These are phyloP conservation scores for Larix kaempferi DNA, from an alignment of 75 land plant species.

Conservation along the genomic window DNA sequence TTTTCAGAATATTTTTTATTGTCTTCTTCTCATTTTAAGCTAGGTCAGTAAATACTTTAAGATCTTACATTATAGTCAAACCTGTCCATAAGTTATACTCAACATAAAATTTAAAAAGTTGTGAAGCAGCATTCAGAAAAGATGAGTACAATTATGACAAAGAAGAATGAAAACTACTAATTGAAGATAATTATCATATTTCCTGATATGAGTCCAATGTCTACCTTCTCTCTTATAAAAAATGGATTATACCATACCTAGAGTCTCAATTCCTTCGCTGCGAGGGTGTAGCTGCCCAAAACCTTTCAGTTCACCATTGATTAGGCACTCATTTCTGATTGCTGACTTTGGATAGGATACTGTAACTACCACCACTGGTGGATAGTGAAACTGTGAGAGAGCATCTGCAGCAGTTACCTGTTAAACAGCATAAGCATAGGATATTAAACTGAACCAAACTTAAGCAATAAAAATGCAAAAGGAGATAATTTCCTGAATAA, in stretches of 20 bases:
- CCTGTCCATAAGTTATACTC: neutral
- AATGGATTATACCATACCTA: constrained; percentile 40
- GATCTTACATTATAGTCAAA: neutral
- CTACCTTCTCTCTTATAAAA: neutral
- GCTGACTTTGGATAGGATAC: constrained; percentile 89
- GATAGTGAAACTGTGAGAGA: constrained; percentile 82
- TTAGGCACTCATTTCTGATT: constrained; percentile 73
- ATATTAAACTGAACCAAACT: neutral
- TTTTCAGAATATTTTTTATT: too few species aligned
- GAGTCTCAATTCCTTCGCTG: constrained; percentile 89
- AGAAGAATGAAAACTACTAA: neutral
- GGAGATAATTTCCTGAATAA: neutral
- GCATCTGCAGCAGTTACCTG: constrained; percentile 79
- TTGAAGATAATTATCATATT: neutral
- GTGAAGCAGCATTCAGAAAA: neutral
- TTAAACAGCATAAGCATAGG: constrained; percentile 3
- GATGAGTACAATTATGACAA: neutral
- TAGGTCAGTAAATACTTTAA: neutral
- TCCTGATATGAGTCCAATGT: neutral
- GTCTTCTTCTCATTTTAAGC: neutral
- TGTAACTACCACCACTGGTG: constrained; percentile 90
- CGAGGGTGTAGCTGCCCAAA: constrained; percentile 99
- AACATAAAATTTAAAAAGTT: neutral
- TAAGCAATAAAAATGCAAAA: neutral
- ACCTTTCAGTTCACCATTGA: constrained; percentile 85